Evolutionary conservation across 495 filamentous ascomycete genomes (phyloP), one percentile per base, ranked within the genome.

Genomic region (Neurospora tetraspora): DNA sequence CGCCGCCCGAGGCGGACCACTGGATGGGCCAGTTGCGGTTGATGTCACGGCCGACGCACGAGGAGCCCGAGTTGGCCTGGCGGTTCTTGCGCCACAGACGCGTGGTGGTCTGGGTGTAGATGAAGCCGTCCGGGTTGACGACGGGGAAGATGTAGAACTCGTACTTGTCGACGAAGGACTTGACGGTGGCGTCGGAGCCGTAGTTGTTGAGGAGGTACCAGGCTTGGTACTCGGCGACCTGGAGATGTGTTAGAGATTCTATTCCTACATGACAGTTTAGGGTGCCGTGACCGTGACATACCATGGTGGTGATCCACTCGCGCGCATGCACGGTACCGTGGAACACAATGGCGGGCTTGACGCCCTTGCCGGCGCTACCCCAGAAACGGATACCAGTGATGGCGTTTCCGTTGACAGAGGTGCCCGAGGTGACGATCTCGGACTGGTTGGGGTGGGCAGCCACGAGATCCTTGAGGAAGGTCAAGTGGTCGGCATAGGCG

Each of bases 61-160:
- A 78, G 53, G 76, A 78, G 69, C 81, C 81, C 2, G 79, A 73
- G 43, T 78, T 80, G 5, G 78, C 77, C 59, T 88, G 86, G 0
- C 89, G 83, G 82, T 90, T 91, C 80, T 91, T 91, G 76, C 89
- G 85, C 89, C 89, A 91, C 38, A 91, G 80, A 9, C 89, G 85
- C 73, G 88, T 79, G 27, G 70, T 86, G 20, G 85, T 86, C 73
- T 91, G 89, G 0, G 86, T 87, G 82, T 88, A 91, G 34, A 88
- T 83, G 77, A 91, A 91, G 71, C 86, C 89, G 76, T 90, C 88
- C 2, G 88, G 88, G 78, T 90, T 91, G 69, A 89, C 88, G 39
- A 90, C 74, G 0, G 89, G 89, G 70, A 90, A 79, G 75, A 90
- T 84, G 81, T 89, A 89, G 72, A 88, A 90, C 80, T 91, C 89